phyloP scores from a whole-genome alignment of 1,139 yeast genomes.

The Ogataea hybrid region DNA sequence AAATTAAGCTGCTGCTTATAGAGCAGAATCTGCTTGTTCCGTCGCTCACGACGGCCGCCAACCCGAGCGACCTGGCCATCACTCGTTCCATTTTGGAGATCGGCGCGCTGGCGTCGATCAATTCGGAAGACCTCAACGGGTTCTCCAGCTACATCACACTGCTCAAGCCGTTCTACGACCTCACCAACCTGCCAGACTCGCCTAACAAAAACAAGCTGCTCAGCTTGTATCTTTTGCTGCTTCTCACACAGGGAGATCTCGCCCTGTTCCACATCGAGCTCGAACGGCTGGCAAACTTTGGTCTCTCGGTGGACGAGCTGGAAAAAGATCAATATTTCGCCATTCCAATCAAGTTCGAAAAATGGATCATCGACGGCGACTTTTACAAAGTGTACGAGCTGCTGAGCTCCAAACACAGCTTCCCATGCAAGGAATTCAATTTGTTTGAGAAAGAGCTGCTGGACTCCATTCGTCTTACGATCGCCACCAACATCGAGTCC shows the following conservation, averaged over 20 bases:
- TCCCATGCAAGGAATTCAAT: slow-evolving; percentile 57
- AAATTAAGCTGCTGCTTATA: slow-evolving; percentile 75
- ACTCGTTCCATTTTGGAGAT: slow-evolving; percentile 83
- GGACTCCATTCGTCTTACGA: slow-evolving; percentile 78
- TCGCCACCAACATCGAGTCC: slow-evolving; percentile 81
- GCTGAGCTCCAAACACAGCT: slow-evolving; percentile 41
- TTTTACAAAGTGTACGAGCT: slow-evolving; percentile 90
- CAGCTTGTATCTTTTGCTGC: slow-evolving; percentile 71
- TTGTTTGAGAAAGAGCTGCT: slow-evolving; percentile 64
- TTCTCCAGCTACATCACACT: slow-evolving; percentile 76
- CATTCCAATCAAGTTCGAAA: slow-evolving; percentile 87
- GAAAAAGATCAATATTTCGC: slow-evolving; percentile 61
- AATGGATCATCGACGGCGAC: slow-evolving; percentile 95
- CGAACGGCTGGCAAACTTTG: slow-evolving; percentile 61
- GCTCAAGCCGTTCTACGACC: slow-evolving; percentile 69
- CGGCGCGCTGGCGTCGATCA: slow-evolving; percentile 78
- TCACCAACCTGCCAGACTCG: slow-evolving; percentile 41
- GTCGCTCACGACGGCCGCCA: slow-evolving; percentile 36
- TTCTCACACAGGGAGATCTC: slow-evolving; percentile 79
- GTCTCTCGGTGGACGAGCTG: slow-evolving; percentile 50
- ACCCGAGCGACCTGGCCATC: slow-evolving; percentile 66
- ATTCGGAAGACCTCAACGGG: slow-evolving; percentile 56
- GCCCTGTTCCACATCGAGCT: slow-evolving; percentile 88
- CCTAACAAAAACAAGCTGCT: slow-evolving; percentile 73
- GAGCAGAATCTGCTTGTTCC: slow-evolving; percentile 79